Evolutionary conservation across 306 rosid genomes (phyloP).

Genomic region (Citrullus amarus): DNA sequence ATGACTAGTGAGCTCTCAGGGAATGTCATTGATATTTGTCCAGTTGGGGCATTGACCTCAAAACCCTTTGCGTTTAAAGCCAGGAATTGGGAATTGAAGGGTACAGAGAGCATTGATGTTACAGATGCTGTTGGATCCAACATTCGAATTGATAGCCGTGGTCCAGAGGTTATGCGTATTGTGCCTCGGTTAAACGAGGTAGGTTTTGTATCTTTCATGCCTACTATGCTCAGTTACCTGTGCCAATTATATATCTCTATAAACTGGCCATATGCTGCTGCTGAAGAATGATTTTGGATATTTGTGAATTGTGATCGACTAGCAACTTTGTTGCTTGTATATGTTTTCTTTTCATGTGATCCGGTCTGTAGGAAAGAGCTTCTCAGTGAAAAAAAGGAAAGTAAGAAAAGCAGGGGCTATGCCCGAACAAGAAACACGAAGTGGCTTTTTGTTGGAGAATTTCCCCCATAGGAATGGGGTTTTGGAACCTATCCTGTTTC

Average conservation of each 20-base stretch:
- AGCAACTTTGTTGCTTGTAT: background rate
- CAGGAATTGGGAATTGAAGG: constrained; percentile 93
- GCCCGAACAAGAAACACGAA: background rate
- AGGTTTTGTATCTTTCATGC: background rate
- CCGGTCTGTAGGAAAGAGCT: background rate
- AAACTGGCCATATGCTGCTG: background rate
- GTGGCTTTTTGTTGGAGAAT: background rate
- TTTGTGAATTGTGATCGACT: background rate
- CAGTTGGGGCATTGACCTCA: constrained; percentile 93
- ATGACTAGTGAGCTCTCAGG: constrained; percentile 99
- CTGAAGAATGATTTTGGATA: background rate
- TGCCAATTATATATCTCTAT: background rate
- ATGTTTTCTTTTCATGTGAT: background rate
- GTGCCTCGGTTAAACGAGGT: constrained; percentile 94
- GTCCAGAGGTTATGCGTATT: constrained; percentile 94
- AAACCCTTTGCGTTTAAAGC: constrained; percentile 99
- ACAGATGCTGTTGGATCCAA: constrained; percentile 99
- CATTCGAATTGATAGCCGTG: constrained; percentile 95
- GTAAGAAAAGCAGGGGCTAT: background rate
- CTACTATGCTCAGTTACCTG: background rate
- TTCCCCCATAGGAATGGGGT: too few relatives aligned
- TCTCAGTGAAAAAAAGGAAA: background rate
- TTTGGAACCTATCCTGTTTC: too few relatives aligned
- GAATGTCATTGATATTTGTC: constrained; percentile 97
- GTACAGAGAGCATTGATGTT: constrained; percentile 90